A percentile compares a stretch with the other conserved stretches of the same genome.
Conservation (phyloP, 768 basidiomycete genomes). For the Coprinopsis cinerea region DNA sequence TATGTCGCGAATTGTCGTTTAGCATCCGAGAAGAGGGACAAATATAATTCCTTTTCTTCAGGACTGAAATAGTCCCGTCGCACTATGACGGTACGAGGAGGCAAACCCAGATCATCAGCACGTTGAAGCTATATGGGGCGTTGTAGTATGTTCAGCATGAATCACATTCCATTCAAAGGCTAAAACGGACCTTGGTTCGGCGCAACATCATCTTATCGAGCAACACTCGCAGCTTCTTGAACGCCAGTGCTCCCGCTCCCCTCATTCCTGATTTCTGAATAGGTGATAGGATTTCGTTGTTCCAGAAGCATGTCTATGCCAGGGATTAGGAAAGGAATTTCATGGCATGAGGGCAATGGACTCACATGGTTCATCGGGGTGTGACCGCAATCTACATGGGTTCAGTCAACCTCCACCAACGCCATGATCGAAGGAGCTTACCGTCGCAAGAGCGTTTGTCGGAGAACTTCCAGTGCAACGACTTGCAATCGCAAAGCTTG, state of each 20-base stretch:
- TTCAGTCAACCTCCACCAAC: no score
- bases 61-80: conserved; percentile 91
- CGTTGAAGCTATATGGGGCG: conserved; percentile 79
- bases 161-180: not conserved
- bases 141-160: not conserved
- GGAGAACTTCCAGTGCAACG: conserved; percentile 88
- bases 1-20: conserved; percentile 91
- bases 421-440: no score
- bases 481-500: conserved; percentile 91
- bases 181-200: conserved; percentile 62
- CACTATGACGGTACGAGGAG: conserved; percentile 86
- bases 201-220: conserved; percentile 95
- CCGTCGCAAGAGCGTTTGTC: conserved; percentile 82
- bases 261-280: conserved; percentile 88
- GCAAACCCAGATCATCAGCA: conserved; percentile 93
- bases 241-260: conserved; percentile 75
- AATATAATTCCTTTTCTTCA: conserved; percentile 94
- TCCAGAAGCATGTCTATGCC: conserved; percentile 87
- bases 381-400: conserved; percentile 64
- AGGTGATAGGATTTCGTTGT: conserved; percentile 91
- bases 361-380: conserved; percentile 73
- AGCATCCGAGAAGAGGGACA: conserved; percentile 87
- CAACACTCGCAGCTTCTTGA: conserved; percentile 87
- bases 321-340: conserved; percentile 10
- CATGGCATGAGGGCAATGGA: conserved; percentile 4